Evolutionary conservation across 768 basidiomycete genomes (phyloP), one percentile per base, ranked within the genome.

Genomic region (Peribolospora baueri): DNA sequence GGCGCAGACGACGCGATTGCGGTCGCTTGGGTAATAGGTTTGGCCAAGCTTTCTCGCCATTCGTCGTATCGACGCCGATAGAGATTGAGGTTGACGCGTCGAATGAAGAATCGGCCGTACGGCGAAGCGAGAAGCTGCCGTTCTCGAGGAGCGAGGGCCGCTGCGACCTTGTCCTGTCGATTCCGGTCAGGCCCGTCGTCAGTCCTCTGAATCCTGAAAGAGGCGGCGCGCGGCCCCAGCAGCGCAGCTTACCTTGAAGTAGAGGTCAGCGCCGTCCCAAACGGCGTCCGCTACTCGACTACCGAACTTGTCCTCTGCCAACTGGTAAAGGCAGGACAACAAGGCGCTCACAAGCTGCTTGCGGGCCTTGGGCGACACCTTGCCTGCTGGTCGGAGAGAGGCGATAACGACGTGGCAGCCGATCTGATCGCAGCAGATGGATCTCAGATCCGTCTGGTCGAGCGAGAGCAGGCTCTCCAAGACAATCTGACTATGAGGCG

Each of bases 211-310:
- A 41, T 41, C 58, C 43, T 62, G 46, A 58, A 8, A 51, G 11
- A 36, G 45, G 40, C 36, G 10, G 6, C 11, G 38, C 5, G 14
- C 13, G 39, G 39, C 5, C 36, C 41, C 40, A 42, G 39, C n/a
- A 37, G 46, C 25, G 9, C n/a, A 42, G 64, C 72, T 36, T 58
- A 88, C 87, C 72, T 82, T 88, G 60, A 93, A 74, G 68, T 83
- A 95, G 1, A 84, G 80, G 68, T 98, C 93, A n/a, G 83, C 80
- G 58, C 76, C 78, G 1, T 74, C 77, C 86, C 87, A 97, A 60
- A 82, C 84, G n/a, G 81, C 78, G 62, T 90, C 91, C 4, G 76
- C 84, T 0, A 97, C 79, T 50, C 86, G 74, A 62, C 84, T 85
- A 48, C 93, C 93, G 59, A 93, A 77, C 48, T 82, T 78, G 65